Conservation (phyloP, 139 green algal genomes). For the Ettlia oleoabundans region DNA sequence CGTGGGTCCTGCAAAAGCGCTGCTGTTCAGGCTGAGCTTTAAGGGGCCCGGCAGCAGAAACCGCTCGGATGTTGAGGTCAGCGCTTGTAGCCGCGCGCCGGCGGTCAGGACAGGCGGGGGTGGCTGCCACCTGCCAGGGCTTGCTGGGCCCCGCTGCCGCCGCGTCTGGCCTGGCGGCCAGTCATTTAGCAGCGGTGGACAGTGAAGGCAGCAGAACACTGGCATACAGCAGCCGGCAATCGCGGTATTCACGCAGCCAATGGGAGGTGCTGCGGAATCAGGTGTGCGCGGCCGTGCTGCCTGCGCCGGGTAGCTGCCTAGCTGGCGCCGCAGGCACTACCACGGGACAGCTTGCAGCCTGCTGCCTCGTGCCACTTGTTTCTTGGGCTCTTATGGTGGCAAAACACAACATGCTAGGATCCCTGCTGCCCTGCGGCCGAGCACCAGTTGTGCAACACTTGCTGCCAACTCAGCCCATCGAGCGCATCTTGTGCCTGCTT, state of each 20-base stretch:
- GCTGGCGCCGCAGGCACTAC: too few relatives aligned
- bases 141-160: not conserved
- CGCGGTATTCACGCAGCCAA: slow-evolving; percentile 3
- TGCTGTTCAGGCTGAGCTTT: too few relatives aligned
- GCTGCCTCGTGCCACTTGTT: not conserved
- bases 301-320: too few relatives aligned
- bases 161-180: not conserved
- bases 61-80: not conserved
- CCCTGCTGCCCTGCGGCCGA: too few relatives aligned
- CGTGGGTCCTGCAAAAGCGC: too few relatives aligned
- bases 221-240: not conserved
- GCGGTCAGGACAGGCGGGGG: not conserved
- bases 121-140: not conserved
- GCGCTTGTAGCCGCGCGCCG: not conserved
- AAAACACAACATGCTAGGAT: too few relatives aligned
- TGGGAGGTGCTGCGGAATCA: slow-evolving; percentile 42
- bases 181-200: not conserved
- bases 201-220: not conserved
- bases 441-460: too few relatives aligned
- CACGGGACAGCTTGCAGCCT: too few relatives aligned
- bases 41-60: too few relatives aligned
- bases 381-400: not conserved
- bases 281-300: not conserved
- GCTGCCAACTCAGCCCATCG: too few relatives aligned
- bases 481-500: not conserved